These are phyloP conservation scores for Colletotrichum incanum DNA, from an alignment of 2,329 filamentous ascomycete species.

Conservation along the genomic window DNA sequence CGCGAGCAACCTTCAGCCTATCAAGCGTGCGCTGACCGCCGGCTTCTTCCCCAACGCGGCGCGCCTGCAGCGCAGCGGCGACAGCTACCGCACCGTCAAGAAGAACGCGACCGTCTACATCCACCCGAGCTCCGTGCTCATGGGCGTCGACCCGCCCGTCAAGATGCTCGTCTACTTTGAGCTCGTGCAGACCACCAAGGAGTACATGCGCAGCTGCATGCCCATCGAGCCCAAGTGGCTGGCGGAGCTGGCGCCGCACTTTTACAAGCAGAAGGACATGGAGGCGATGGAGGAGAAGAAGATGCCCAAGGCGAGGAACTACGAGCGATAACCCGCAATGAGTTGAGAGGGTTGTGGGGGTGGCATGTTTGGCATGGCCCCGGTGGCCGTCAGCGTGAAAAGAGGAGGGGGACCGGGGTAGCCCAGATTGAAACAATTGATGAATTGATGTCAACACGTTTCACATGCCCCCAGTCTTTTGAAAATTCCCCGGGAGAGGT, in stretches of 20 bases:
- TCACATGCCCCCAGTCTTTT: not conserved
- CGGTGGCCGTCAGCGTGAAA: not conserved
- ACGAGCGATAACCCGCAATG: constrained; percentile 19
- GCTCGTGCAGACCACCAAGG: constrained; percentile 86
- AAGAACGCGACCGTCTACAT: constrained; percentile 90
- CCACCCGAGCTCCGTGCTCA: constrained; percentile 89
- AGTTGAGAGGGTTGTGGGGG: not conserved
- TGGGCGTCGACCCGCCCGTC: constrained; percentile 80
- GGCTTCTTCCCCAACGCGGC: constrained; percentile 97
- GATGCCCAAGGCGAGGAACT: constrained; percentile 57
- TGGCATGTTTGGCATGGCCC: not conserved
- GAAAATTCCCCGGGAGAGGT: not conserved
- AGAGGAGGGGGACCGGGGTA: not conserved
- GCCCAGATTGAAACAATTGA: not conserved
- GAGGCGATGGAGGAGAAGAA: constrained; percentile 86
- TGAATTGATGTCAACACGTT: not conserved
- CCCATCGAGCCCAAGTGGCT: constrained; percentile 90
- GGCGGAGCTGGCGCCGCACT: constrained; percentile 92
- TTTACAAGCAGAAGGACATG: constrained; percentile 92
- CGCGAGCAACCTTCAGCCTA: constrained; percentile 79
- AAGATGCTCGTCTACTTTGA: constrained; percentile 93
- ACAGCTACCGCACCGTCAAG: constrained; percentile 93
- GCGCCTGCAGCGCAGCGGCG: constrained; percentile 84
- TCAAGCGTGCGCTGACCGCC: constrained; percentile 89
- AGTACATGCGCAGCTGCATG: constrained; percentile 92